Conservation (phyloP, 805 yeast species). For the Wickerhamomyces silvicola region DNA sequence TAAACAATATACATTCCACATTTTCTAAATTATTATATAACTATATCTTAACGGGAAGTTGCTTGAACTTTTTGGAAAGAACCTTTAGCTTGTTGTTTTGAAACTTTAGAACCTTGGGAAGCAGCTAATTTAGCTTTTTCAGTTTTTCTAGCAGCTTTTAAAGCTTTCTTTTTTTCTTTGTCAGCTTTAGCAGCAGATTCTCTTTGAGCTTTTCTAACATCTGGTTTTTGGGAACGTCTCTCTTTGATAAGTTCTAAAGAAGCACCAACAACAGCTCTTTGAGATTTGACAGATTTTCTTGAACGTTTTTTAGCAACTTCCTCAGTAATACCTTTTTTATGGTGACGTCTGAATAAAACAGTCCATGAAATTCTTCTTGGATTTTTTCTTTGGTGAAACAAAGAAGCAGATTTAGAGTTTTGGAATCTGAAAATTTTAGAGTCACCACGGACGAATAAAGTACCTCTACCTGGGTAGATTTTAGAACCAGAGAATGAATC, state of each 20-base stretch:
- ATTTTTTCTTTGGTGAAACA: slow-evolving; percentile 99
- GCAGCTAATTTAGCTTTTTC: slow-evolving; percentile 81
- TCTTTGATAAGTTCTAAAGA: slow-evolving; percentile 96
- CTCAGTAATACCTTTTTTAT: slow-evolving; percentile 99
- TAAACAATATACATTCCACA: slow-evolving; percentile 12
- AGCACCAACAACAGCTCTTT: slow-evolving; percentile 99
- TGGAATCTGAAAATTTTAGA: slow-evolving; percentile 99
- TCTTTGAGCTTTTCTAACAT: slow-evolving; percentile 97
- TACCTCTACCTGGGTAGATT: slow-evolving; percentile 99
- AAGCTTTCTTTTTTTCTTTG: slow-evolving; percentile 86
- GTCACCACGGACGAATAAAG: slow-evolving; percentile 98
- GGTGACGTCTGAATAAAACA: slow-evolving; percentile 98
- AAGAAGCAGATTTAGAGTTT: slow-evolving; percentile 93
- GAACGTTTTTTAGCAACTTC: slow-evolving; percentile 95
- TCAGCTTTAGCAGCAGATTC: slow-evolving; percentile 78
- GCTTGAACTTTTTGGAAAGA: slow-evolving; percentile 96
- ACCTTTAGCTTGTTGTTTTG: slow-evolving; percentile 97
- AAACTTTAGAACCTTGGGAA: slow-evolving; percentile 67
- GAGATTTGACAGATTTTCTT: slow-evolving; percentile 96
- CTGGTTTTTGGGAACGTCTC: slow-evolving; percentile 94
- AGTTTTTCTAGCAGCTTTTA: slow-evolving; percentile 92
- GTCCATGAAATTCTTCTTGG: slow-evolving; percentile 99
- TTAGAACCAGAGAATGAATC: slow-evolving; percentile 99
- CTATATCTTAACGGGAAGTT: slow-evolving; percentile 76
- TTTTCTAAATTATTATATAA: slow-evolving; percentile 4